A percentile compares a stretch with the other conserved stretches of the same genome.
Conservation (phyloP, 2,329 filamentous ascomycete genomes). For the Nemania sp. region DNA sequence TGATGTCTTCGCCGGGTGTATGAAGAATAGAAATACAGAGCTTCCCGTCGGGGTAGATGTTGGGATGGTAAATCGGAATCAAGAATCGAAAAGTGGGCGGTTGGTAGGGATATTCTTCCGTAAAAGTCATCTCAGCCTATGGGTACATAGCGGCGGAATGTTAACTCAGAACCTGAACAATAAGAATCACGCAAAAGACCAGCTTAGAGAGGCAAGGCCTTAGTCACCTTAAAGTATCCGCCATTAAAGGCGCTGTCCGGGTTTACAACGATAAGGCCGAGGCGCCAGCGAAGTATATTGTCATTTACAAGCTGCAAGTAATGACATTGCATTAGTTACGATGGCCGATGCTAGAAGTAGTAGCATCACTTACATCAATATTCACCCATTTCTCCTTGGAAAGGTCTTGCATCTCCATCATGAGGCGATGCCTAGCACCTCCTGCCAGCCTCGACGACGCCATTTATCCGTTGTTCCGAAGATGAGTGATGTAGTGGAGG, state of each 20-base stretch:
- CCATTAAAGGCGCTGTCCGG: conserved; percentile 91
- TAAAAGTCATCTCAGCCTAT: conserved; percentile 86
- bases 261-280: conserved; percentile 93
- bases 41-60: conserved; percentile 90
- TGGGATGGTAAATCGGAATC: conserved; percentile 85
- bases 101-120: conserved; percentile 87
- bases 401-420: conserved; percentile 87
- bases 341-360: conserved; percentile 23
- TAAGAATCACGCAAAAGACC: neutral
- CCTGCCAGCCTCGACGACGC: conserved; percentile 46
- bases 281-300: conserved; percentile 88
- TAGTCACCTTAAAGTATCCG: conserved; percentile 81
- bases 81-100: conserved; percentile 91
- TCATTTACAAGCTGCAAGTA: conserved; percentile 74
- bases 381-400: conserved; percentile 94
- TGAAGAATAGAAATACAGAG: conserved; percentile 98
- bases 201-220: neutral
- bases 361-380: conserved; percentile 73
- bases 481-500: conserved; percentile 14
- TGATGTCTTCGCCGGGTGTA: conserved; percentile 88
- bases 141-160: neutral
- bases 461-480: conserved; percentile 40
- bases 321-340: conserved; percentile 11
- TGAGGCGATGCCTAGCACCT: conserved; percentile 81
- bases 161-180: conserved; percentile 13